Conservation (phyloP, 2,329 filamentous ascomycete species). For the Neophaeococcomyces aloes region DNA sequence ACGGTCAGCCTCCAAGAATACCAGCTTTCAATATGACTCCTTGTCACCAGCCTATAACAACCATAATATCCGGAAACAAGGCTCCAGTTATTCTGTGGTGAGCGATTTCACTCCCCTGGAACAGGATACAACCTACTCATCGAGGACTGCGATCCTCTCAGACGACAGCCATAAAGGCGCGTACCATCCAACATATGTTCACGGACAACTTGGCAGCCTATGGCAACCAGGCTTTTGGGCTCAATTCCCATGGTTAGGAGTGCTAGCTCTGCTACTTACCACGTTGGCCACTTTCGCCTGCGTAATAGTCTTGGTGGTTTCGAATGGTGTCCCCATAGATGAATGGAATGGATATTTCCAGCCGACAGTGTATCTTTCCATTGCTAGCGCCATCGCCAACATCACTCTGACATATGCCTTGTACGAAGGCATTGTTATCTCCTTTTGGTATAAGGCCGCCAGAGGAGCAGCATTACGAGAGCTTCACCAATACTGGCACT, state of each 20-base stretch:
- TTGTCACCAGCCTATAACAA: no score
- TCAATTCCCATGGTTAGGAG: not conserved
- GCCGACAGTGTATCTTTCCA: constrained; percentile 10
- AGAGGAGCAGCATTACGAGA: constrained; percentile 5
- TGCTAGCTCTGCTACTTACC: not conserved
- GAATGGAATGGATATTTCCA: constrained; percentile 7
- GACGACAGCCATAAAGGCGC: no score
- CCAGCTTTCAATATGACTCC: no score
- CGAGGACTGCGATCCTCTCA: no score
- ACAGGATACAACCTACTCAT: no score
- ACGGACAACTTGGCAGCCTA: no score
- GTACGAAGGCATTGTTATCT: constrained; percentile 1
- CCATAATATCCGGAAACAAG: no score
- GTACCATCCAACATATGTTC: no score
- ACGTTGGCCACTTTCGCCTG: not conserved
- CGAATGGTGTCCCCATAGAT: constrained; percentile 3
- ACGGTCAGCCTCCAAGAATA: no score
- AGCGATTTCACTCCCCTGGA: no score
- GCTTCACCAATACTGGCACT: constrained; percentile 11
- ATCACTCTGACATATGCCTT: constrained; percentile 8
- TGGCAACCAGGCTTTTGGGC: not conserved
- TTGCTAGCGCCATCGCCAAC: constrained; percentile 5
- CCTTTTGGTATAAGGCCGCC: constrained; percentile 7
- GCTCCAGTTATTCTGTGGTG: no score
- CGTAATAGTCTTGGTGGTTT: constrained; percentile 1